Evolutionary conservation across 2,329 filamentous ascomycete genomes (phyloP), one percentile per base, ranked within the genome.

Genomic region (Ophiocordyceps camponoti-saundersi): DNA sequence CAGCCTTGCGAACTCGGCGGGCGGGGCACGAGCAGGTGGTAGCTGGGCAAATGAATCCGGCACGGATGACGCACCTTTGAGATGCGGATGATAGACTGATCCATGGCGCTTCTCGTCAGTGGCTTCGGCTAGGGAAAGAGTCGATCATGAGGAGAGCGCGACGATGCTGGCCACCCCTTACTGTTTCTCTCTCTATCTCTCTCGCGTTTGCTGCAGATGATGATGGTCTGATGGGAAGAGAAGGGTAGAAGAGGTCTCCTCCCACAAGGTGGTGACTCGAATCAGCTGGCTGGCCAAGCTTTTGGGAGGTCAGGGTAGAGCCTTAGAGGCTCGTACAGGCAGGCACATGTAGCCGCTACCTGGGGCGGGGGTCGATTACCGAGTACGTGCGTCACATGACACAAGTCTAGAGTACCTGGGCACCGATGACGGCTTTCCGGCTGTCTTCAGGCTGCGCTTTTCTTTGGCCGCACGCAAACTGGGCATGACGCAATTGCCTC

Each of bases 11-110:
- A n/a, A 30, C 42, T 42, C 40, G 64, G 57, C 56, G 61, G 52
- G 55, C 51, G 55, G 55, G 56, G n/a, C 36, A n/a, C 16, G 48
- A 44, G 48, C 6, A 34, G 13, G 39, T 16, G 50, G 48, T 46
- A 43, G 48, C 7, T 29, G 8, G 26, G 26, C 8, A 29, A 8
- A 26, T 5, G 23, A 26, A 26, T 26, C n/a, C n/a, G 52, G 49
- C 41, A 34, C 15, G 53, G 5, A 47, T 23, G 48, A 63, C 70
- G 55, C 69, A 87, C 83, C 69, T 86, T 85, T 52, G 85, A 85
- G 64, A 94, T 90, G 53, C 87, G 83, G 55, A 94, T 80, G 57
- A 93, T 85, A 49, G 84, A 86, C 64, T 93, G 86, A 64, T 92
- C 87, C 63, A 65, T 64, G 53, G 52, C 53, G 57, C 46, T 46